These are phyloP conservation scores for Cardiospermum halicacabum DNA, from an alignment of 345 rosid species.

Conservation along the genomic window DNA sequence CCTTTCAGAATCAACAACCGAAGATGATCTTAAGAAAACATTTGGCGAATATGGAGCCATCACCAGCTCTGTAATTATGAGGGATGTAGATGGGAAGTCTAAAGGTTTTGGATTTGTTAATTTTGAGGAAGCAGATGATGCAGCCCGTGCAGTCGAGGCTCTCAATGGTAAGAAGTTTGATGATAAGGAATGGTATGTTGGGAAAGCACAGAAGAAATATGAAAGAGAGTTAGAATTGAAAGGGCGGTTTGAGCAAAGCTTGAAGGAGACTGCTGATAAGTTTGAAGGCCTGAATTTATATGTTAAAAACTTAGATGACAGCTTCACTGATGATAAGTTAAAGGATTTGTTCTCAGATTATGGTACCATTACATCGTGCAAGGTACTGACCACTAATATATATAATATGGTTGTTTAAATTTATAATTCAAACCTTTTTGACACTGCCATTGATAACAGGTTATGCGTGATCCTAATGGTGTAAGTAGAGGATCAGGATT, in stretches of 20 bases:
- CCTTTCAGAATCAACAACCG: conserved; percentile 47
- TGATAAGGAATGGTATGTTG: conserved; percentile 48
- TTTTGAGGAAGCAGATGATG: conserved; percentile 43
- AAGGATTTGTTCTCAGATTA: conserved; percentile 37
- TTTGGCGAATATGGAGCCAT: conserved; percentile 68
- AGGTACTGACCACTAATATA: conserved; percentile 16
- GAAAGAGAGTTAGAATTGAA: conserved; percentile 45
- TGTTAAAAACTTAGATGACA: conserved; percentile 45
- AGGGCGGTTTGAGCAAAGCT: conserved; percentile 36
- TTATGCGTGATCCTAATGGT: conserved; percentile 72
- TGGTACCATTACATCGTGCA: conserved; percentile 38
- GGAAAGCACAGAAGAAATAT: conserved; percentile 46
- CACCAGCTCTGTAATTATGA: conserved; percentile 71
- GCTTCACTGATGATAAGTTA: conserved; percentile 39
- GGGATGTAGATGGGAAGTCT: conserved; percentile 49
- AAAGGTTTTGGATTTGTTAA: conserved; percentile 47
- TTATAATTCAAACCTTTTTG: neutral
- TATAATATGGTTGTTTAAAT: neutral
- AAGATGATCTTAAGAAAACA: conserved; percentile 51
- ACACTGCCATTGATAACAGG: conserved; percentile 28
- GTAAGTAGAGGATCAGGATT: conserved; percentile 80
- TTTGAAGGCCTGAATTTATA: conserved; percentile 41
- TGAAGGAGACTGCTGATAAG: conserved; percentile 47
- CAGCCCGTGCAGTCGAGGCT: conserved; percentile 43
- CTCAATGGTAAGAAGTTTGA: conserved; percentile 41